phyloP scores from a whole-genome alignment of 306 rosid genomes.

The Vigna angularis region DNA sequence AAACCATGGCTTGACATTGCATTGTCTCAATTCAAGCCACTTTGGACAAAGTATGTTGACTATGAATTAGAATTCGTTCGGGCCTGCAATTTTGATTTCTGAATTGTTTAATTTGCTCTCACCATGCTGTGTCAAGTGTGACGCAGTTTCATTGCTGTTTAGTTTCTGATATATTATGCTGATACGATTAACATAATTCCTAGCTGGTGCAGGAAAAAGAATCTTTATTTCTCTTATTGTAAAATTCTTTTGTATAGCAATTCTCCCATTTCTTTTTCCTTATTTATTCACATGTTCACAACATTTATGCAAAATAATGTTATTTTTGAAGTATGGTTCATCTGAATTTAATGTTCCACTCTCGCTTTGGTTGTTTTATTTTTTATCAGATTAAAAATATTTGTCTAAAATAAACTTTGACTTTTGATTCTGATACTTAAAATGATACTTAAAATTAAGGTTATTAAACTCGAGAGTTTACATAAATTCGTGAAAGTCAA shows the following conservation, averaged over 20 bases:
- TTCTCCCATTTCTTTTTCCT: constrained; percentile 40
- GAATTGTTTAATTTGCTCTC: constrained; percentile 38
- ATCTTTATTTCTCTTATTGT: constrained; percentile 56
- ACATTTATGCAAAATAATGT: constrained; percentile 44
- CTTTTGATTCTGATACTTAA: too few relatives aligned
- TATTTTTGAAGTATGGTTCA: constrained; percentile 29
- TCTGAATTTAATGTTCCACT: constrained; percentile 36
- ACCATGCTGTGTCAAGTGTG: constrained; percentile 38
- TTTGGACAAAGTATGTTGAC: constrained; percentile 86
- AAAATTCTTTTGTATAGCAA: constrained; percentile 57
- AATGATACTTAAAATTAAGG: too few relatives aligned
- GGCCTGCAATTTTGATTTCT: constrained; percentile 82
- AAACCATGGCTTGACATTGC: constrained; percentile 95
- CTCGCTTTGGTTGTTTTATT: background rate
- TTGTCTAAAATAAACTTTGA: too few relatives aligned
- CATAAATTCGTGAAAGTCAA: too few relatives aligned
- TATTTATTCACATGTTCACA: constrained; percentile 51
- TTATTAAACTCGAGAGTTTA: too few relatives aligned
- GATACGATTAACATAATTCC: constrained; percentile 43
- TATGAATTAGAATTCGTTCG: constrained; percentile 78
- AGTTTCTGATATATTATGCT: constrained; percentile 45
- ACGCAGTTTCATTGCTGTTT: constrained; percentile 35
- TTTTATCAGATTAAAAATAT: too few relatives aligned
- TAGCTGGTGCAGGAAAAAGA: constrained; percentile 44
- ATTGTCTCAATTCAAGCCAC: constrained; percentile 76